Base-by-base conservation (phyloP, 805 yeast species). In the Pichia gijzeniarum region DNA sequence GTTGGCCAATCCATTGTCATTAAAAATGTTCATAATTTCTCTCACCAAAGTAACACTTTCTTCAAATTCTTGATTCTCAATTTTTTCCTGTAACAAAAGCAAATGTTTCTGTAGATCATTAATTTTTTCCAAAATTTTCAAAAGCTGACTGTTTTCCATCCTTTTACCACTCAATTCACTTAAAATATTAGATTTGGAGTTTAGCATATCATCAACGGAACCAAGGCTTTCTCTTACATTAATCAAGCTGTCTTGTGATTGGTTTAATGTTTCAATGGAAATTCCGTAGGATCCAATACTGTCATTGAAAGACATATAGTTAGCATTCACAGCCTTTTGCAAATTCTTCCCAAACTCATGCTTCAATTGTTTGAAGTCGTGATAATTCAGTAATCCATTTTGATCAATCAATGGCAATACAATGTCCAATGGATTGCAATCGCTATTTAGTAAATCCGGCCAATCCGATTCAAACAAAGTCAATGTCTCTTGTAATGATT, bases 361-460 rank as follows among this genome's bases (percentile, higher is more conserved):
- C 49, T 82, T 78, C 38, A 88, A 63, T 40, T 74, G 73, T 36
- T 72, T 68, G 53, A 91, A 91, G 49, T 86, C 89, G 1, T 72
- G 72, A 47, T 72, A 71, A 48, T 82, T 77, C 55, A 81, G 82
- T n/a, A 89, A 93, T 0, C 95, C 85, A 2, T 95, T 80, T 55
- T 81, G 82, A 62, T 91, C 97, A 56, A 89, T 68, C 47, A 93
- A 69, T 1, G 90, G 80, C 34, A 91, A 69, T 0, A 96, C 96
- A 43, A 82, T 69, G 54, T 88, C 96, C 38, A 93, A 72, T 1
- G 96, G 95, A 59, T 88, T 89, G 44, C 87, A 78, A 41, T 77
- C 73, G 8, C 71, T 72, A 1, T 68, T 66, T 6, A 73, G 62
- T 7, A 80, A 62, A 43, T 75, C 63, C 2, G 65, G 63, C 67